These are phyloP conservation scores for Populus hybrid DNA, from an alignment of 441 rosid species.

Conservation along the genomic window DNA sequence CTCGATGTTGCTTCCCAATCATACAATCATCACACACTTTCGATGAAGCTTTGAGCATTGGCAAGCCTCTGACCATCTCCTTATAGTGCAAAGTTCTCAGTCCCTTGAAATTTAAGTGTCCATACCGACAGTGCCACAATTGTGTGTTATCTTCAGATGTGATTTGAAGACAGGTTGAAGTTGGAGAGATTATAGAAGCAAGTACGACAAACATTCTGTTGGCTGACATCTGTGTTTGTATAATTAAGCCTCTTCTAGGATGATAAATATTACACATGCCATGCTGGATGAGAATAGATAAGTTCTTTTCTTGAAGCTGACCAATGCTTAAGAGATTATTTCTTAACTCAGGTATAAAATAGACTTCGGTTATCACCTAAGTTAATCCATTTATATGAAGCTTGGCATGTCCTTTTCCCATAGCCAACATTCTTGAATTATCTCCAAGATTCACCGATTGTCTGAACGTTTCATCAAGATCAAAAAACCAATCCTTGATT, in stretches of 20 bases:
- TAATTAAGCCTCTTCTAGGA: not conserved
- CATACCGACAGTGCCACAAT: not conserved
- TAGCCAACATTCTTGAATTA: not conserved
- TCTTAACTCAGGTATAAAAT: not conserved
- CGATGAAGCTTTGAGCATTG: fast-evolving
- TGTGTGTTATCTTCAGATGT: not conserved
- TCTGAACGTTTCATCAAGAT: not conserved
- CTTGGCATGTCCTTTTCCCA: not conserved
- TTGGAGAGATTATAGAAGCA: not conserved
- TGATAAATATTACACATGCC: not conserved
- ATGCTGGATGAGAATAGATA: too few relatives aligned
- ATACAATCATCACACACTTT: too few relatives aligned
- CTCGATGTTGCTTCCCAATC: not conserved
- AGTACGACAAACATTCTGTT: not conserved
- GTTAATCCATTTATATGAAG: not conserved
- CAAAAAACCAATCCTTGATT: not conserved
- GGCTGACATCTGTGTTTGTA: too few relatives aligned
- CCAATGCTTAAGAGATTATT: not conserved
- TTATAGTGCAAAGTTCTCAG: too few relatives aligned
- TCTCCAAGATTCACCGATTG: not conserved
- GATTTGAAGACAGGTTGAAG: fast-evolving
- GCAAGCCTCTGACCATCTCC: not conserved
- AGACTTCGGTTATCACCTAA: not conserved
- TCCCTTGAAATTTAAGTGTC: not conserved
- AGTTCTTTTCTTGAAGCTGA: not conserved